Percentiles rank a stretch among this genome's conserved stretches.
These are phyloP conservation scores for Phytophthora boehmeriae DNA, from an alignment of 352 stramenopile genomes.

Conservation along the genomic window DNA sequence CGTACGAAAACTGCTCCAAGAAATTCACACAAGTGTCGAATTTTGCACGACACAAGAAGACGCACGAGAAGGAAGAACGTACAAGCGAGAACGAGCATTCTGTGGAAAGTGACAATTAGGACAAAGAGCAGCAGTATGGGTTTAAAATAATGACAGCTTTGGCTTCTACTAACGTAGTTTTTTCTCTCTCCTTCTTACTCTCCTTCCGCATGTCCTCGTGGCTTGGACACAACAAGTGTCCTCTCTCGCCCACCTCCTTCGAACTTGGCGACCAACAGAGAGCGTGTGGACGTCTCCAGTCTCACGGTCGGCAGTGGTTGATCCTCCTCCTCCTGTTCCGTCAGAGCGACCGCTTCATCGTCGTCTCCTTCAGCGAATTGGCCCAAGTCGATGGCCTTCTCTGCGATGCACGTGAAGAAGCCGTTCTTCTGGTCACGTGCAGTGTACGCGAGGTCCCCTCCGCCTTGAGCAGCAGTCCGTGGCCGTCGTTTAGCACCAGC, in stretches of 20 bases:
- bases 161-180: neutral
- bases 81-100: constrained; percentile 48
- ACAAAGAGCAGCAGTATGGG: constrained; percentile 1
- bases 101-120: constrained; percentile 56
- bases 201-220: constrained; percentile 19
- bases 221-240: constrained; percentile 71
- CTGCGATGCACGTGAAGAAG: constrained; percentile 80
- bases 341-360: constrained; percentile 29
- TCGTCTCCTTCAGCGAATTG: constrained; percentile 41
- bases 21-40: constrained; percentile 91
- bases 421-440: constrained; percentile 54
- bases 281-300: constrained; percentile 56
- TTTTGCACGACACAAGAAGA: constrained; percentile 89
- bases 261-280: constrained; percentile 68
- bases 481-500: constrained; percentile 78
- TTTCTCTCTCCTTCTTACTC: constrained; percentile 23
- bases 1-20: constrained; percentile 88
- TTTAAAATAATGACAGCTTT: constrained; percentile 24
- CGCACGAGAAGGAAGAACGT: constrained; percentile 80
- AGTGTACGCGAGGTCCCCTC: constrained; percentile 62
- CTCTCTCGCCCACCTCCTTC: constrained; percentile 43
- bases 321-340: constrained; percentile 35
- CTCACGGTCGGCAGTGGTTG: constrained; percentile 53
- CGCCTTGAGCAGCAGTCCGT: constrained; percentile 72
- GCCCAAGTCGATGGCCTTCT: constrained; percentile 64